Evolutionary conservation across 352 stramenopile species (phyloP).

Genomic region (Thraustotheca clavata): DNA sequence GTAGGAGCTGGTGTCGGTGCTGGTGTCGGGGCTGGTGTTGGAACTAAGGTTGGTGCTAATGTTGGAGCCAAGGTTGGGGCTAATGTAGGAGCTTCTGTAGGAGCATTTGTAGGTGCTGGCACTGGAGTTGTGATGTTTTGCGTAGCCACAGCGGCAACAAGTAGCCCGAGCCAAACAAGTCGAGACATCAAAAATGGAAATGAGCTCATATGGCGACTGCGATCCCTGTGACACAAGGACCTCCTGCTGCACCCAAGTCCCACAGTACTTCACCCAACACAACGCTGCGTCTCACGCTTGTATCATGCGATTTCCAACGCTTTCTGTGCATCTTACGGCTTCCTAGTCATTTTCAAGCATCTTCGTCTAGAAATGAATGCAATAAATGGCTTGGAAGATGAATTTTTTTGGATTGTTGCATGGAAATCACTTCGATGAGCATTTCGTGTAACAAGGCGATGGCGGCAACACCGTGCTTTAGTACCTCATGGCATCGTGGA

Average conservation of each 20-base stretch:
- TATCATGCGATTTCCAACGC: too few relatives aligned
- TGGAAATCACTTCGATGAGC: conserved; percentile 7
- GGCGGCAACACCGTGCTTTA: too few relatives aligned
- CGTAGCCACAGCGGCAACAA: neutral
- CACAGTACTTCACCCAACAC: too few relatives aligned
- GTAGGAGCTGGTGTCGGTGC: neutral
- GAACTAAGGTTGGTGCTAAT: neutral
- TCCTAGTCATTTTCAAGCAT: too few relatives aligned
- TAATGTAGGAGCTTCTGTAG: neutral
- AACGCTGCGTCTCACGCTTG: too few relatives aligned
- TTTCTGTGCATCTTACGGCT: too few relatives aligned
- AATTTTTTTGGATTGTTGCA: too few relatives aligned
- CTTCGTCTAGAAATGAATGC: too few relatives aligned
- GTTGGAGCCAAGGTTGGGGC: neutral
- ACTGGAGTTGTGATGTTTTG: neutral
- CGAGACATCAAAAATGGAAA: conserved; percentile 6
- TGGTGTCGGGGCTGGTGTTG: neutral
- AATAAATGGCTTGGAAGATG: too few relatives aligned
- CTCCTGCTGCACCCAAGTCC: too few relatives aligned
- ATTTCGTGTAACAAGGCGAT: neutral
- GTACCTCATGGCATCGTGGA: neutral
- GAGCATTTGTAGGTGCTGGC: neutral
- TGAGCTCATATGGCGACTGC: neutral
- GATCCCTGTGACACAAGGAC: conserved; percentile 1
- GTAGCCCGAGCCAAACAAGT: neutral